These are phyloP conservation scores for Elongisporangium senticosum DNA, from an alignment of 352 stramenopile species.

Conservation along the genomic window DNA sequence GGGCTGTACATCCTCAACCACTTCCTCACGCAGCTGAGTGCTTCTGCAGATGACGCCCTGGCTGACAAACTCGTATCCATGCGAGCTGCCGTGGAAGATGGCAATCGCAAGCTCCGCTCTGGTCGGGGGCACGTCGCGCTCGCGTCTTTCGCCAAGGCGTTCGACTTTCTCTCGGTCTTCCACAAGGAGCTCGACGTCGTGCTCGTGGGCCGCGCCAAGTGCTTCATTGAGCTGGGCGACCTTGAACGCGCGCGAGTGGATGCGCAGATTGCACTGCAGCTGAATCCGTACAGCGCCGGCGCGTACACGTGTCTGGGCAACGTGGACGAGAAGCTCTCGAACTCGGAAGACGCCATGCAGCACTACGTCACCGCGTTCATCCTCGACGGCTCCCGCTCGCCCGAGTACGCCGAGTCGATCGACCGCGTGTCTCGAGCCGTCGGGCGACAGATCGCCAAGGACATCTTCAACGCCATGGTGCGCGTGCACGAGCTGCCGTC, in stretches of 20 bases:
- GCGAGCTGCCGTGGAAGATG: conserved; percentile 46
- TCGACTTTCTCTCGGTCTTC: conserved; percentile 57
- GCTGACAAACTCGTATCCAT: conserved; percentile 43
- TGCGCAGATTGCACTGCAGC: conserved; percentile 36
- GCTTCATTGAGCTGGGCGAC: conserved; percentile 48
- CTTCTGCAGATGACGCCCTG: conserved; percentile 33
- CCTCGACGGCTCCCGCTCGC: conserved; percentile 66
- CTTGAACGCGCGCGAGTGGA: conserved; percentile 36
- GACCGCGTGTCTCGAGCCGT: conserved; percentile 66
- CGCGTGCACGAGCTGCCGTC: conserved; percentile 71
- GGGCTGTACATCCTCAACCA: conserved; percentile 67
- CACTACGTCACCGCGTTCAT: conserved; percentile 82
- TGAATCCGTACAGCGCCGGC: conserved; percentile 63
- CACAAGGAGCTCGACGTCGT: conserved; percentile 55
- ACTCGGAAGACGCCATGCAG: conserved; percentile 67
- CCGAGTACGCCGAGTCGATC: conserved; percentile 62
- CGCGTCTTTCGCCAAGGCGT: conserved; percentile 50
- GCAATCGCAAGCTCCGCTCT: conserved; percentile 45
- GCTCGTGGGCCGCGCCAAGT: conserved; percentile 53
- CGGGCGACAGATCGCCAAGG: conserved; percentile 56
- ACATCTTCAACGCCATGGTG: conserved; percentile 64
- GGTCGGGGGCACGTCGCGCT: conserved; percentile 49
- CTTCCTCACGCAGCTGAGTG: conserved; percentile 50
- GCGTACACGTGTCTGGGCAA: conserved; percentile 67
- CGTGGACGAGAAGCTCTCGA: conserved; percentile 46